Percentiles rank a stretch among this genome's conserved stretches.
These are phyloP conservation scores for Proliferodiscus dingleyae DNA, from an alignment of 2,329 filamentous ascomycete species.

Conservation along the genomic window DNA sequence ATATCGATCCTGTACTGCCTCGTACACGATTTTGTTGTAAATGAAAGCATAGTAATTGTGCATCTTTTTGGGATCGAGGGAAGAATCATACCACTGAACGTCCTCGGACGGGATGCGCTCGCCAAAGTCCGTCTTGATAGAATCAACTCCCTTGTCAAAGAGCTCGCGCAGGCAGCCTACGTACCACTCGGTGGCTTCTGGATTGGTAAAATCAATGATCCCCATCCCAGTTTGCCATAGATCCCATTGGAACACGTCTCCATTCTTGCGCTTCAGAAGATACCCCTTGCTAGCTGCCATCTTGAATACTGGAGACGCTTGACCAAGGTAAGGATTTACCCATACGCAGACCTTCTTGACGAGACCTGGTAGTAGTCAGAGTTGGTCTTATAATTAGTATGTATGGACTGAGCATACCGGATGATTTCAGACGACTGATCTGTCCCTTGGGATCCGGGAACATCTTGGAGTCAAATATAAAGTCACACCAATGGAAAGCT, in stretches of 20 bases:
- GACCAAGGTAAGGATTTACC: conserved; percentile 59
- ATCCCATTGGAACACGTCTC: conserved; percentile 59
- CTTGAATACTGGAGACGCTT: conserved; percentile 54
- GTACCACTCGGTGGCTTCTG: conserved; percentile 52
- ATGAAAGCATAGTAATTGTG: conserved; percentile 60
- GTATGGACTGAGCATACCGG: conserved; percentile 21
- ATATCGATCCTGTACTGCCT: conserved; percentile 44
- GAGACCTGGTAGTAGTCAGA: conserved; percentile 44
- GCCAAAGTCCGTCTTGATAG: conserved; percentile 61
- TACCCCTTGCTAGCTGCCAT: conserved; percentile 53
- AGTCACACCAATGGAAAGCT: conserved; percentile 61
- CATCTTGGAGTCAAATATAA: conserved; percentile 51
- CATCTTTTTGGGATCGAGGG: conserved; percentile 49
- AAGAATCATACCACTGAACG: conserved; percentile 49
- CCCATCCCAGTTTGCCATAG: conserved; percentile 62
- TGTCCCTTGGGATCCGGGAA: conserved; percentile 56
- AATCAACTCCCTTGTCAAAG: conserved; percentile 55
- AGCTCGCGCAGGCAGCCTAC: conserved; percentile 45
- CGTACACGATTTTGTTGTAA: conserved; percentile 57
- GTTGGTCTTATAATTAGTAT: conserved; percentile 33
- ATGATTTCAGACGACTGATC: conserved; percentile 48
- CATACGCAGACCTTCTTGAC: conserved; percentile 48
- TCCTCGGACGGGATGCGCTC: conserved; percentile 54
- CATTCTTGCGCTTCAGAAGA: conserved; percentile 53
- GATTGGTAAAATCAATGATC: conserved; percentile 59